phyloP scores from a whole-genome alignment of 225 moss, liverwort and hornwort species.

The Bryum argenteum region DNA sequence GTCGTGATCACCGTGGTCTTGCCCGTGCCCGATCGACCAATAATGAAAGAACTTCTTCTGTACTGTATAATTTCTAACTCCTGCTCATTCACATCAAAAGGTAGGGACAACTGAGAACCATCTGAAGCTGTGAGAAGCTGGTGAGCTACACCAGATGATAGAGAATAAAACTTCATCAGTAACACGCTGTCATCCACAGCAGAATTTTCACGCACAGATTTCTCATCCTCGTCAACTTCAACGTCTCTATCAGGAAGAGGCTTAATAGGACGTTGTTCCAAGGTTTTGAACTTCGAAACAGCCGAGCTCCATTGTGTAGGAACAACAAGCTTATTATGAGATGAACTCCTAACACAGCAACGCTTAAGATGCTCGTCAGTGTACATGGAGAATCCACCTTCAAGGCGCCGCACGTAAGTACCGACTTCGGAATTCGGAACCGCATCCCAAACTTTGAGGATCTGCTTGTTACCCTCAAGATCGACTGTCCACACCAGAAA shows the following conservation, averaged over 20 bases:
- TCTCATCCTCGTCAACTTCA: neutral
- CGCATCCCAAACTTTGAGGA: conserved; percentile 60
- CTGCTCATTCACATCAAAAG: conserved; percentile 59
- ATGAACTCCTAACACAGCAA: neutral
- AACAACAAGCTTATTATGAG: conserved; percentile 25
- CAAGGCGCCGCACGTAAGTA: conserved; percentile 49
- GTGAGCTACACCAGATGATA: conserved; percentile 53
- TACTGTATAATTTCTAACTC: conserved; percentile 40
- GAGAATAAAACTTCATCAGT: conserved; percentile 60
- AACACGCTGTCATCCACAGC: conserved; percentile 55
- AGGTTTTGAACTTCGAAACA: conserved; percentile 39
- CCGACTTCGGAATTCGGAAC: conserved; percentile 26
- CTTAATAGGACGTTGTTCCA: neutral
- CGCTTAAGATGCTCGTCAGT: conserved; percentile 44
- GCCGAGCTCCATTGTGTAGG: conserved; percentile 47
- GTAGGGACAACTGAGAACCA: conserved; percentile 47
- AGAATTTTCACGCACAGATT: conserved; percentile 35
- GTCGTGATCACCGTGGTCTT: conserved; percentile 45
- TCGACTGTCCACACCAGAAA: conserved; percentile 60
- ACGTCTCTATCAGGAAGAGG: neutral
- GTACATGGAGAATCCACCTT: conserved; percentile 46
- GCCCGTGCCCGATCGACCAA: conserved; percentile 43
- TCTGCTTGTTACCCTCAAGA: conserved; percentile 41
- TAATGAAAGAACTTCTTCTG: conserved; percentile 34
- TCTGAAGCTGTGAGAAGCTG: conserved; percentile 53